These are phyloP conservation scores for Fonsecaea erecta DNA, from an alignment of 2,329 filamentous ascomycete species.

Conservation along the genomic window DNA sequence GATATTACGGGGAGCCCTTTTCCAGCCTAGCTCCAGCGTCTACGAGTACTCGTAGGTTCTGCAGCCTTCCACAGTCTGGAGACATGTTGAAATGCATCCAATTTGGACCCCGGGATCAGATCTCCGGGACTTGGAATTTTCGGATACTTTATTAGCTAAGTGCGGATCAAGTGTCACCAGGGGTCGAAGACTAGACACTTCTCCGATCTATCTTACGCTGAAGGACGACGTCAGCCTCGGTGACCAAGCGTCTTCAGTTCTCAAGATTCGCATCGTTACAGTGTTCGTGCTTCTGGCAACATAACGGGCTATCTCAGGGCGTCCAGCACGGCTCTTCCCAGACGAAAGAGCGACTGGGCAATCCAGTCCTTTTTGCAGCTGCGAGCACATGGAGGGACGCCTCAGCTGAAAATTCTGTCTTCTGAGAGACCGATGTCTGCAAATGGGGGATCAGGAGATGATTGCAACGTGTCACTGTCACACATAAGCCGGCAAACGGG, in stretches of 20 bases:
- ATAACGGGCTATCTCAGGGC: not conserved
- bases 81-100: not conserved
- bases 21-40: conserved; percentile 12
- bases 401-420: not conserved
- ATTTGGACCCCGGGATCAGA: not conserved
- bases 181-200: not conserved
- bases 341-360: not conserved
- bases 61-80: not conserved
- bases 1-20: not conserved
- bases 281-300: not conserved
- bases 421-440: not conserved
- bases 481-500: not conserved
- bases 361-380: not conserved
- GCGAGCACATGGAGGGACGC: not conserved
- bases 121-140: not conserved
- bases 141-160: not conserved
- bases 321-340: not conserved
- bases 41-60: not conserved
- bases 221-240: not conserved
- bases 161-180: not conserved
- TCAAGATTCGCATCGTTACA: not conserved
- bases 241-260: not conserved
- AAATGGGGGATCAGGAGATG: not conserved
- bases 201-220: not conserved
- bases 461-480: not conserved